Evolutionary conservation across 345 rosid genomes (phyloP).

Genomic region (Boechera retrofracta): DNA sequence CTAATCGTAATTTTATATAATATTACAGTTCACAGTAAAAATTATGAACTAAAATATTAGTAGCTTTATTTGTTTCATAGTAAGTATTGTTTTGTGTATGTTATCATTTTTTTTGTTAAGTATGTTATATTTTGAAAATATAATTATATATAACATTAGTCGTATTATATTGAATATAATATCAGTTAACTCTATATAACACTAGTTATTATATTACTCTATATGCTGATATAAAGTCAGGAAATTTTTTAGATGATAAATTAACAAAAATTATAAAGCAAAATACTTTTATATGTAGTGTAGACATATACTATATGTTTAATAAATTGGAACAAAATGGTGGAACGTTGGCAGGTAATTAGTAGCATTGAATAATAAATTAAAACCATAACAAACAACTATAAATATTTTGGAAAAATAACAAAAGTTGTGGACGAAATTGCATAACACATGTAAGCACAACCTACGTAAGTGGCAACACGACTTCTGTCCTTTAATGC

Average conservation of each 20-base stretch:
- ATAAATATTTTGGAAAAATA: not conserved
- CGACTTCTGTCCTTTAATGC: conserved; percentile 1
- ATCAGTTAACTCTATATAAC: too few species aligned
- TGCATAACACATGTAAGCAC: conserved; percentile 7
- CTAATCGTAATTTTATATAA: too few species aligned
- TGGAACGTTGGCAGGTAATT: conserved; percentile 21
- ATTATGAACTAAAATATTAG: too few species aligned
- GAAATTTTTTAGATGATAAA: not conserved
- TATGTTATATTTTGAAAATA: too few species aligned
- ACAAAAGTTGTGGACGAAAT: conserved; percentile 12
- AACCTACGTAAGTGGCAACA: conserved; percentile 5
- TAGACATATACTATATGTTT: not conserved
- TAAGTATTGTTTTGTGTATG: too few species aligned
- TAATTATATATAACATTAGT: too few species aligned
- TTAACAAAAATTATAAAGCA: not conserved
- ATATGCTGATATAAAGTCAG: too few species aligned
- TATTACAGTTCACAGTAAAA: too few species aligned
- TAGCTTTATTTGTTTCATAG: too few species aligned
- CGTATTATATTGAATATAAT: too few species aligned
- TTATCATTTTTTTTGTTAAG: too few species aligned
- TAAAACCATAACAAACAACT: conserved; percentile 15
- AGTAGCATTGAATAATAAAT: conserved; percentile 24
- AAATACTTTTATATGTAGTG: not conserved
- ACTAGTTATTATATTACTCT: too few species aligned
- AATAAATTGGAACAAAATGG: not conserved